Evolutionary conservation across 495 filamentous ascomycete genomes (phyloP).

Genomic region (Friedmanniomyces simplex): DNA sequence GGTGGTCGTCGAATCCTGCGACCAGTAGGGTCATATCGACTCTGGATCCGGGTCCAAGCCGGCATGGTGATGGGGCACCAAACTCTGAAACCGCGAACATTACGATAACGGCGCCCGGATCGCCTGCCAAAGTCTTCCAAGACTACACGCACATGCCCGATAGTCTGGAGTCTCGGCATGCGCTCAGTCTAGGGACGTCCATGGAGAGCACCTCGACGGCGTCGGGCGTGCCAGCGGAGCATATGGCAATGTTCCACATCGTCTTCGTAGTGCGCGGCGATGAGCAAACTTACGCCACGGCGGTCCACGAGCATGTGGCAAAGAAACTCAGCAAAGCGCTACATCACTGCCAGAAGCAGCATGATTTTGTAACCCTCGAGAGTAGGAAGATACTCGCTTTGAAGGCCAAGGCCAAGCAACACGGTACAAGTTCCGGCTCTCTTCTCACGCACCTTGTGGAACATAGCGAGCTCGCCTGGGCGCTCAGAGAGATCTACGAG

Average conservation of each 20-base stretch:
- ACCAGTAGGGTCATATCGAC: slow-evolving; percentile 1
- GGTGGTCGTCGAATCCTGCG: slow-evolving; percentile 42
- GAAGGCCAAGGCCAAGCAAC: slow-evolving; percentile 69
- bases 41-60: no score
- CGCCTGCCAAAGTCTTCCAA: slow-evolving; percentile 21
- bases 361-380: slow-evolving; percentile 80
- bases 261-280: slow-evolving; percentile 78
- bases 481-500: slow-evolving; percentile 14
- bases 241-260: slow-evolving; percentile 94
- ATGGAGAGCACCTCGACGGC: slow-evolving; percentile 29
- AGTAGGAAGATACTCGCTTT: slow-evolving; percentile 63
- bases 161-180: slow-evolving; percentile 27
- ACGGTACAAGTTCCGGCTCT: slow-evolving; percentile 14
- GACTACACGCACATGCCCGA: slow-evolving; percentile 28
- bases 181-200: slow-evolving; percentile 24
- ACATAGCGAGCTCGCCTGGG: slow-evolving; percentile 19
- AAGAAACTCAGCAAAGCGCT: slow-evolving; percentile 83
- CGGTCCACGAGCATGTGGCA: slow-evolving; percentile 74
- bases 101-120: not conserved
- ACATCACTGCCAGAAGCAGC: slow-evolving; percentile 80
- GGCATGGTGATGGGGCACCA: not conserved
- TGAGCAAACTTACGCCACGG: slow-evolving; percentile 50
- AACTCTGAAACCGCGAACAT: not conserved
- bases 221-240: slow-evolving; percentile 28
- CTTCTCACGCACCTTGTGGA: slow-evolving; percentile 1